Conservation (phyloP, 768 basidiomycete species). For the Podaxis carcinomalis region DNA sequence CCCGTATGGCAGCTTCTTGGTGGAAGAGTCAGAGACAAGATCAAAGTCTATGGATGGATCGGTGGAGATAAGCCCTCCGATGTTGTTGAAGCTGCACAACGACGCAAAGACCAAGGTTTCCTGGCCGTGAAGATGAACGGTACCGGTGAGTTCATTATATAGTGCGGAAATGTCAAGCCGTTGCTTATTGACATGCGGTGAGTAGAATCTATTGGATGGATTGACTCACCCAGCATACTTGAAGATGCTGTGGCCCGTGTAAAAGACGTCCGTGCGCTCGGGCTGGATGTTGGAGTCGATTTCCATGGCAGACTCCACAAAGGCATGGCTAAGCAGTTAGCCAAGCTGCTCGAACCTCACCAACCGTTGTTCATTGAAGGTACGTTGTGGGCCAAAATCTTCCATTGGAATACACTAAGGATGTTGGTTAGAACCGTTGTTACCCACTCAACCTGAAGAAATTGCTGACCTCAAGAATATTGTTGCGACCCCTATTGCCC, state of each 20-base stretch:
- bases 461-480: constrained; percentile 52
- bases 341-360: constrained; percentile 53
- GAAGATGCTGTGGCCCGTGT: constrained; percentile 50
- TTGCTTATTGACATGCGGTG: background rate
- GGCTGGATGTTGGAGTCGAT: constrained; percentile 63
- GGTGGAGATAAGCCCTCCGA: constrained; percentile 53
- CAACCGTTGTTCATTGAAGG: constrained; percentile 66
- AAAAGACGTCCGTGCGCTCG: constrained; percentile 44
- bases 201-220: constrained; percentile 42
- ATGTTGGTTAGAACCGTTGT: constrained; percentile 42
- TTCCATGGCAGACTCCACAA: constrained; percentile 71
- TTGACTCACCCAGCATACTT: constrained; percentile 55
- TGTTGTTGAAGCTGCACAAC: constrained; percentile 46
- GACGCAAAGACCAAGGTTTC: constrained; percentile 59
- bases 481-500: constrained; percentile 54
- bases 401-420: background rate
- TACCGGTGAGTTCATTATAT: constrained; percentile 31
- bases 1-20: constrained; percentile 65
- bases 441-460: constrained; percentile 58
- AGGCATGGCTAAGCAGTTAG: constrained; percentile 67
- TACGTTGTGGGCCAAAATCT: constrained; percentile 5
- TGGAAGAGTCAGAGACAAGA: constrained; percentile 58
- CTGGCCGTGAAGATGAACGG: constrained; percentile 74
- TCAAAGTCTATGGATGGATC: constrained; percentile 58
- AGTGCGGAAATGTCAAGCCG: background rate